A percentile compares a stretch with the other conserved stretches of the same genome.
Conservation (phyloP, 768 basidiomycete species). For the Neoboletus magnificus region DNA sequence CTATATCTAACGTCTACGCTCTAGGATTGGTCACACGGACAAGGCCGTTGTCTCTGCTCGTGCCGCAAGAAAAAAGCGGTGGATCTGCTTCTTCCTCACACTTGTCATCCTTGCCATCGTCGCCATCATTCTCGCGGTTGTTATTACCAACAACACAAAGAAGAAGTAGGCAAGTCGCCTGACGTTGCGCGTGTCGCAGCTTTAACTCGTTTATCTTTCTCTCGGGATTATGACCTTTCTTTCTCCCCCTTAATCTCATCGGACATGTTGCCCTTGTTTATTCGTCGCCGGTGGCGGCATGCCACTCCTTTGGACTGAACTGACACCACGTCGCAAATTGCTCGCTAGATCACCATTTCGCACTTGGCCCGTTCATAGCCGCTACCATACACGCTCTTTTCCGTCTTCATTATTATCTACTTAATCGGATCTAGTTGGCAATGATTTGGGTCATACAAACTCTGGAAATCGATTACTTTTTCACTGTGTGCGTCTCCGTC, state of each 20-base stretch:
- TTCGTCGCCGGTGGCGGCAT: neutral
- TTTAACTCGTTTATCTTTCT: neutral
- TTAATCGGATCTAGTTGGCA: conserved; percentile 28
- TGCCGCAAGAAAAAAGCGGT: conserved; percentile 90
- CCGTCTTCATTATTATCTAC: conserved; percentile 21
- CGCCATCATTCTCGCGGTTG: conserved; percentile 58
- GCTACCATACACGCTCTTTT: conserved; percentile 16
- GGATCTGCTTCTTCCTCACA: conserved; percentile 88
- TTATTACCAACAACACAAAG: conserved; percentile 45
- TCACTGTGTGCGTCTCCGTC: neutral
- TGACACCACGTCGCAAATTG: conserved; percentile 7
- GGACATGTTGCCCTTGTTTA: conserved; percentile 14
- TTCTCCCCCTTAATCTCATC: neutral
- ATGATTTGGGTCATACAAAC: conserved; percentile 12
- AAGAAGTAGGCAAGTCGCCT: conserved; percentile 31
- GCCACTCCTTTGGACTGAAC: conserved; percentile 23
- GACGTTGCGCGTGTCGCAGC: neutral
- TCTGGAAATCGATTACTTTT: conserved; percentile 6
- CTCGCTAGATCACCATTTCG: conserved; percentile 13
- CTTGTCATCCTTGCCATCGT: conserved; percentile 66
- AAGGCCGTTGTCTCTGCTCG: conserved; percentile 85
- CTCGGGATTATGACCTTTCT: neutral
- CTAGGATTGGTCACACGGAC: conserved; percentile 76
- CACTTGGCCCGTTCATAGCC: conserved; percentile 1
- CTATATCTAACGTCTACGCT: conserved; percentile 1